These are phyloP conservation scores for Dactylellina leptospora DNA, from an alignment of 2,329 filamentous ascomycete genomes.

Conservation along the genomic window DNA sequence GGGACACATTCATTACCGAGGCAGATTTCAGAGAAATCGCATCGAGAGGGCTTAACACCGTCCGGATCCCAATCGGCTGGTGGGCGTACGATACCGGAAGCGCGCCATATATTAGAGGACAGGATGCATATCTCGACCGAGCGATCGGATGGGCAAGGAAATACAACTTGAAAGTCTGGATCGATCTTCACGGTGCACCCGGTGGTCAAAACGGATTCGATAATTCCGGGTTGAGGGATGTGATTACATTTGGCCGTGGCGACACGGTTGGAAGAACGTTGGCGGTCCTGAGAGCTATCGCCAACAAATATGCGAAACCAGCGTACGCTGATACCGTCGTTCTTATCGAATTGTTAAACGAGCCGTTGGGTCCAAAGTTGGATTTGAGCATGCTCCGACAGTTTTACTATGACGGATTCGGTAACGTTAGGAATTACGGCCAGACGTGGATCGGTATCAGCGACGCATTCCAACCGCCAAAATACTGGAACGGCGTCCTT, in stretches of 20 bases:
- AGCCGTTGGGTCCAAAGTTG: conserved; percentile 61
- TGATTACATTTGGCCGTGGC: conserved; percentile 61
- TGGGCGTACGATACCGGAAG: conserved; percentile 68
- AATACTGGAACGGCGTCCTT: conserved; percentile 71
- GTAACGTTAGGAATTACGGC: conserved; percentile 62
- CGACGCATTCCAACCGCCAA: conserved; percentile 67
- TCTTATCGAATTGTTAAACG: conserved; percentile 68
- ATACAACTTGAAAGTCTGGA: conserved; percentile 70
- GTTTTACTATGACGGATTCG: conserved; percentile 66
- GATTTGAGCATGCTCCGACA: conserved; percentile 59
- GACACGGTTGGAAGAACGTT: conserved; percentile 66
- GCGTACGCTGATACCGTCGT: conserved; percentile 69
- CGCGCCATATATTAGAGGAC: conserved; percentile 71
- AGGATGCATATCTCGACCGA: conserved; percentile 67
- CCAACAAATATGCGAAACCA: conserved; percentile 67
- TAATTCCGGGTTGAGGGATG: conserved; percentile 67
- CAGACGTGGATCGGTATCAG: conserved; percentile 68
- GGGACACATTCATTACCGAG: conserved; percentile 68
- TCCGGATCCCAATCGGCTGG: conserved; percentile 73
- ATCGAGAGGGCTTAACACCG: conserved; percentile 69
- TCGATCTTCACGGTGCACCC: conserved; percentile 70
- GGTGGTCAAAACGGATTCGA: conserved; percentile 65
- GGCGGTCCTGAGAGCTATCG: conserved; percentile 68
- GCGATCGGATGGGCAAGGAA: conserved; percentile 69
- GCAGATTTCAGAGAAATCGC: conserved; percentile 68